These are phyloP conservation scores for Suhomyces sp. DNA, from an alignment of 805 yeast species.

Conservation along the genomic window DNA sequence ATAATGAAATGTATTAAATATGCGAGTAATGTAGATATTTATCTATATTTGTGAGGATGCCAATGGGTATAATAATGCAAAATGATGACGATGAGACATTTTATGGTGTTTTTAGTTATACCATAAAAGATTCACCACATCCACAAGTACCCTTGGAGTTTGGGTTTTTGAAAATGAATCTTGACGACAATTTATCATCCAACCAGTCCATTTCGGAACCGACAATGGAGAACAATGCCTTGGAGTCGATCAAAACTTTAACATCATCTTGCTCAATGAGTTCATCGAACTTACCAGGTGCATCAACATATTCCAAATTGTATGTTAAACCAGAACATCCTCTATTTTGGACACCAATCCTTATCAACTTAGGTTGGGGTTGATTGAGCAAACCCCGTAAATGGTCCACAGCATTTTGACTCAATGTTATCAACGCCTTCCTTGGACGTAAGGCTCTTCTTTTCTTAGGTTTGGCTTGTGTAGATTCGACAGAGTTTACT, in stretches of 20 bases:
- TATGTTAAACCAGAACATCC: slow-evolving; percentile 97
- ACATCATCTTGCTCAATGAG: slow-evolving; percentile 91
- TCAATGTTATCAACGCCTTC: slow-evolving; percentile 82
- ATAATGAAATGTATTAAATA: too few species aligned
- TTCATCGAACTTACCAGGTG: slow-evolving; percentile 96
- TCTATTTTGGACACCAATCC: slow-evolving; percentile 92
- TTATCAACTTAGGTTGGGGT: slow-evolving; percentile 85
- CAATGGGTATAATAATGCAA: too few species aligned
- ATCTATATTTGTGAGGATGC: background rate
- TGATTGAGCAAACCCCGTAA: slow-evolving; percentile 63
- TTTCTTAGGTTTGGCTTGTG: slow-evolving; percentile 21
- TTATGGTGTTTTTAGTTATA: too few species aligned
- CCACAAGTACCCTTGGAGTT: slow-evolving; percentile 98
- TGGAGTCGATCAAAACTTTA: slow-evolving; percentile 88
- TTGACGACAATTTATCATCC: slow-evolving; percentile 84
- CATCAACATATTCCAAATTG: slow-evolving; percentile 82
- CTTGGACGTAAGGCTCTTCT: slow-evolving; percentile 79
- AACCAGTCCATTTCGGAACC: slow-evolving; percentile 99
- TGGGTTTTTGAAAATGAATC: slow-evolving; percentile 92
- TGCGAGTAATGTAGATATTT: background rate
- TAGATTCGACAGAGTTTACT: slow-evolving; percentile 4
- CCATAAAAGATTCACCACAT: slow-evolving; percentile 98
- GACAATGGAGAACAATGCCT: slow-evolving; percentile 91
- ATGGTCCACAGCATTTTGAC: slow-evolving; percentile 75
- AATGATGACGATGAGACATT: too few species aligned